Evolutionary conservation across 1,139 yeast species (phyloP), one percentile per base, ranked within the genome.

Genomic region (Nematodospora anomalae): DNA sequence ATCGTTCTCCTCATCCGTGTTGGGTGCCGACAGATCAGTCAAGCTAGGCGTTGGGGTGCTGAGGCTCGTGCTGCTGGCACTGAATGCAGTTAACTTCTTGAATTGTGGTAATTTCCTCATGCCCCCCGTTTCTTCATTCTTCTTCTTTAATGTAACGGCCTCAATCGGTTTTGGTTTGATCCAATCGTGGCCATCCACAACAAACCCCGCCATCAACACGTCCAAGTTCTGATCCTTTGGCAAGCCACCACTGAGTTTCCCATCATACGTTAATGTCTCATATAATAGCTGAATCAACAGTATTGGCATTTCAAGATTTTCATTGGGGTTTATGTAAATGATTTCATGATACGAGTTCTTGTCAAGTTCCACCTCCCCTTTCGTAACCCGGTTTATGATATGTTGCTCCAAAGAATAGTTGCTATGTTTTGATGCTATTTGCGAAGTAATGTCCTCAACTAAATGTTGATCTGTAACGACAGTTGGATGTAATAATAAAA

Each of bases 301-400:
- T 3, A 59, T 54, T 6, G 80, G 79, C 12, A 83, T 54, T 26
- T 42, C 47, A 22, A 24, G 35, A 34, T 58, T 58, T 7, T 56
- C 60, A 47, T 71, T 73, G 4, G 89, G 90, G 30, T 89, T 76
- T 35, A 82, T 57, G 47, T 80, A 80, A 37, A 69, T 57, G 26
- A 87, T 75, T 34, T 64, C 57, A 37, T 73, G 67, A 60, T 69
- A 86, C 28, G 64, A 51, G 14, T 60, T 57, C 2, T 58, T 49
- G 2, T 65, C 64, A 30, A 84, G 62, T 28, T 58, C 59, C n/a
- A 81, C 79, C 11, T 74, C 74, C 5, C 71, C 74, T 29, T 67
- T 72, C 26, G 84, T 77, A 27, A 87, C 75, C 41, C 94, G 70
- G 55, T 85, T 92, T 32, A 85, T 75, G 36, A 87, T 74, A 48